Evolutionary conservation across 208 protist species (phyloP), one percentile per base, ranked within the genome.

Genomic region (Trypanosoma grayi): DNA sequence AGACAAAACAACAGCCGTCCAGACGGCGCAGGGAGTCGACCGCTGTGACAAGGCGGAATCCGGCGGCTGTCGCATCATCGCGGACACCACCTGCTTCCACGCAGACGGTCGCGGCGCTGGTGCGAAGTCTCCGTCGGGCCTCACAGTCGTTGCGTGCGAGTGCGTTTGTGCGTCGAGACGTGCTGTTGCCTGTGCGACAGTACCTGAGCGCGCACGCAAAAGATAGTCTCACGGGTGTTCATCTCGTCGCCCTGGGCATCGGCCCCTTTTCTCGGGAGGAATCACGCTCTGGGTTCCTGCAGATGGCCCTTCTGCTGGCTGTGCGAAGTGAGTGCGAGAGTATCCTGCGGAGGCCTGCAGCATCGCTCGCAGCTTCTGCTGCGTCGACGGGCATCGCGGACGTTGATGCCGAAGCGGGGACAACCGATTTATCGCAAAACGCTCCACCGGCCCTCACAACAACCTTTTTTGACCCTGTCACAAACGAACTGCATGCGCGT

Each of bases 261-360:
- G 81, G 81, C 18, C 64, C 60, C 20, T 88, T 84, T 63, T 48
- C 57, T 2, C 60, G 59, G 16, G 34, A 51, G 5, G 72, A 84
- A 46, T 76, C 66, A 43, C 60, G 51, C 7, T 57, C 39, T 22
- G 61, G 72, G 4, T 82, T 88, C 63, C 39, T 84, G 8, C 81
- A 88, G 57, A 83, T 88, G 81, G 69, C 81, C 6, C 30, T 70
- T 16, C 63, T 87, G 3, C 39, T 83, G 5, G 70, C 67, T 7
- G 16, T 87, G 31, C 73, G 66, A 20, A 39, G 48, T 4, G 58
- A 33, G 10, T 79, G 66, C 24, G 54, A 70, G 46, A 13, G 1
- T 6, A 44, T 46, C 9, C 14, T 70, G 20, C 22, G 40, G 30
- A 46, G 60, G 34, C 37, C 13, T 16, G 16, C 25, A 18, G 56